A percentile compares a stretch with the other conserved stretches of the same genome.
Evolutionary conservation across 2,329 filamentous ascomycete genomes (phyloP).

Genomic region (Rhinocladiella similis): DNA sequence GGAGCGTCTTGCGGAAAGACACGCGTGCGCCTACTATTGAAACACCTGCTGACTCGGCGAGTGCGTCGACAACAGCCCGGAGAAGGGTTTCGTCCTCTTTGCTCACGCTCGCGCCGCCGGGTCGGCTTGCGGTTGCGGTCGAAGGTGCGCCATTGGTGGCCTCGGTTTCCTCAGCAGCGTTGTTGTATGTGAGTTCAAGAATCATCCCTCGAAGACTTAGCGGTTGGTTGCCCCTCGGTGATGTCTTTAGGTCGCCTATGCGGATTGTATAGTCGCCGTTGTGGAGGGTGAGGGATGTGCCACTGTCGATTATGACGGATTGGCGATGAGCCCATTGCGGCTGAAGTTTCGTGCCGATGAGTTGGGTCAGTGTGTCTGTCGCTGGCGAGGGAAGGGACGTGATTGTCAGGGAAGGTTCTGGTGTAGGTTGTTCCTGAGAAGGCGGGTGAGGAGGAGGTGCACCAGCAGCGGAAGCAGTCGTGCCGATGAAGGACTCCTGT

Average conservation of each 20-base stretch:
- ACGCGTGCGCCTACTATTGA: slow-evolving; percentile 11
- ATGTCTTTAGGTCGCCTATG: slow-evolving; percentile 27
- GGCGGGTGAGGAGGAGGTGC: too few relatives aligned
- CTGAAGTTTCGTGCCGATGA: slow-evolving; percentile 28
- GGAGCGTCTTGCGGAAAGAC: slow-evolving; percentile 15
- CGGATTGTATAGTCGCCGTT: slow-evolving; percentile 22
- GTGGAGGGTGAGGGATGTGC: slow-evolving; percentile 20
- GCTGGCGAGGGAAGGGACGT: slow-evolving; percentile 25
- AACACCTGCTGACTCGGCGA: slow-evolving; percentile 21
- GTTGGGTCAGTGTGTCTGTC: slow-evolving; percentile 24
- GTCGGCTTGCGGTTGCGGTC: background rate
- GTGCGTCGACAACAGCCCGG: slow-evolving; percentile 16
- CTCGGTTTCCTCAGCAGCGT: slow-evolving; percentile 2
- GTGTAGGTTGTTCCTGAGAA: background rate
- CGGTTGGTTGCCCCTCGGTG: slow-evolving; percentile 17
- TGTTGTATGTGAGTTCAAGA: slow-evolving; percentile 19
- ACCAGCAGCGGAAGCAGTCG: background rate
- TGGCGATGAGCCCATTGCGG: slow-evolving; percentile 28
- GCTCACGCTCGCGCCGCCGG: background rate
- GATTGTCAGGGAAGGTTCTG: slow-evolving; percentile 3
- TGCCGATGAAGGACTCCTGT: slow-evolving; percentile 22
- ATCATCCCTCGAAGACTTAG: slow-evolving; percentile 22
- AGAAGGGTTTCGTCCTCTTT: slow-evolving; percentile 23
- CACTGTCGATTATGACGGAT: slow-evolving; percentile 25
- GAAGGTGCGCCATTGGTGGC: background rate